Evolutionary conservation across 371 early-diverging fungal genomes (phyloP).

Genomic region (Mucor velutinosus): DNA sequence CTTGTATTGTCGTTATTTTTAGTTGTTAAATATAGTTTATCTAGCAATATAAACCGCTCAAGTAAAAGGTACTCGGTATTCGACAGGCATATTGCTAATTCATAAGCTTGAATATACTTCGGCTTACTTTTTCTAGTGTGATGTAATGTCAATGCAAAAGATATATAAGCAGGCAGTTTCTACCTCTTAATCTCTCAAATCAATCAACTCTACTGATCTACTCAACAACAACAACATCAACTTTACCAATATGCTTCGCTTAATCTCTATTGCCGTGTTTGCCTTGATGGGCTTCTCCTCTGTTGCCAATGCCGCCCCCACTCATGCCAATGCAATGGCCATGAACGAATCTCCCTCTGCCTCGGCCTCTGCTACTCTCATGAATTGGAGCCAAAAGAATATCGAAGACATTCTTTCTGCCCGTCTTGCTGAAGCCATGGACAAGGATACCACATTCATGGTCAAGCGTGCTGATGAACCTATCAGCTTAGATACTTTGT

Average conservation of each 20-base stretch:
- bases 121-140: slow-evolving; percentile 2
- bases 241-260: slow-evolving; percentile 1
- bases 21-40: not conserved
- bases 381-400: not conserved
- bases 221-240: not conserved
- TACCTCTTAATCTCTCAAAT: not conserved
- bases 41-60: not conserved
- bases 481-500: not conserved
- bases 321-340: not conserved
- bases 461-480: slow-evolving; percentile 4
- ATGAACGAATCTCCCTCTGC: not conserved
- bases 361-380: not conserved
- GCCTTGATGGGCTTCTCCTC: slow-evolving; percentile 6
- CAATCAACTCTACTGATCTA: slow-evolving; percentile 9
- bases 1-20: not conserved
- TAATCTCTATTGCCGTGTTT: slow-evolving; percentile 9
- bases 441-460: not conserved
- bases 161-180: not conserved
- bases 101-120: not conserved
- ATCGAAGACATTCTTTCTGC: not conserved
- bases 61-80: slow-evolving; percentile 4
- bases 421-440: slow-evolving; percentile 1
- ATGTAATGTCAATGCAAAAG: slow-evolving; percentile 3
- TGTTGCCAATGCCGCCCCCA: slow-evolving; percentile 6
- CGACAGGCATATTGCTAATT: slow-evolving; percentile 9